These are phyloP conservation scores for Spongiforma sp. DNA, from an alignment of 1,284 basidiomycete genomes.

Conservation along the genomic window DNA sequence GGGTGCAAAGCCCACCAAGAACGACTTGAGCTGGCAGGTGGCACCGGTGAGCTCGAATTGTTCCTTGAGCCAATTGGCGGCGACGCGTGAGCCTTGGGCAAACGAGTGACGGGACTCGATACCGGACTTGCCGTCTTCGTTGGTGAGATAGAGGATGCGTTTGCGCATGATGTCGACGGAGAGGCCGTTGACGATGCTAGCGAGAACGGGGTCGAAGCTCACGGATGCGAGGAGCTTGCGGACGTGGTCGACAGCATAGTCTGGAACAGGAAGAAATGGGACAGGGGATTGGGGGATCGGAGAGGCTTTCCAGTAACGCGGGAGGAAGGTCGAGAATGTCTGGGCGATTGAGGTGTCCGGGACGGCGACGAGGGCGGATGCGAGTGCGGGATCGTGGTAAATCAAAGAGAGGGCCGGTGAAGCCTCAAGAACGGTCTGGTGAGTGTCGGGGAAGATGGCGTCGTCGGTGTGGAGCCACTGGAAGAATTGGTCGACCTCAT, in stretches of 20 bases:
- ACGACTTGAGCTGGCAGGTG: conserved; percentile 66
- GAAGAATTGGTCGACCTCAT: conserved; percentile 41
- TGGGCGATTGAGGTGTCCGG: conserved; percentile 29
- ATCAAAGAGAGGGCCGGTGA: conserved; percentile 19
- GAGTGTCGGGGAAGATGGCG: conserved; percentile 9
- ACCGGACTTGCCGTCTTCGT: conserved; percentile 69
- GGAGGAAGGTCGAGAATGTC: conserved; percentile 50
- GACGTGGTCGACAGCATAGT: conserved; percentile 53
- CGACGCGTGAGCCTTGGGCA: conserved; percentile 65
- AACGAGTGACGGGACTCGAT: conserved; percentile 84
- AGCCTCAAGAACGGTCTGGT: conserved; percentile 27
- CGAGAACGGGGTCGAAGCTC: conserved; percentile 64
- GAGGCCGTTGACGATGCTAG: conserved; percentile 65
- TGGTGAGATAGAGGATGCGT: conserved; percentile 82
- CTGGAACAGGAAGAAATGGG: conserved; percentile 56
- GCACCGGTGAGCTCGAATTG: conserved; percentile 77
- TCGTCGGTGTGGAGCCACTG: conserved; percentile 29
- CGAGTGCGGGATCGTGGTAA: conserved; percentile 10
- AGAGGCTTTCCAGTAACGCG: conserved; percentile 65
- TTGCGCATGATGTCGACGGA: conserved; percentile 66
- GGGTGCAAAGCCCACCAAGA: conserved; percentile 77
- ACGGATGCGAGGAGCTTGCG: conserved; percentile 52
- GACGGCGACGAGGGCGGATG: conserved; percentile 29
- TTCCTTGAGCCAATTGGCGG: conserved; percentile 78
- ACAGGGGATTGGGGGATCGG: conserved; percentile 54